Conservation (phyloP, 805 yeast species). For the Candida michaelii region DNA sequence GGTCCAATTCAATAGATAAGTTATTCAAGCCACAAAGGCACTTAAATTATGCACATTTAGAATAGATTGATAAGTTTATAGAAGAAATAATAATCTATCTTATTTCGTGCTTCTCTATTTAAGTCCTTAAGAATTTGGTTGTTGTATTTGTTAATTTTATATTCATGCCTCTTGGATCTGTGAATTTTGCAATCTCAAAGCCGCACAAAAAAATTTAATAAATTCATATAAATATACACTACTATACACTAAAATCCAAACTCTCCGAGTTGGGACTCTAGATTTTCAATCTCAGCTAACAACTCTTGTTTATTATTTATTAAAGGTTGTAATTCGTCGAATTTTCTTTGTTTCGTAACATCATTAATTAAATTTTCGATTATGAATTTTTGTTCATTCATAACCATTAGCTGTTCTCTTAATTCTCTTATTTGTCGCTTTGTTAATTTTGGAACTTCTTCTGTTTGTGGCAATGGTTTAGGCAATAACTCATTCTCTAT, state of each 20-base stretch:
- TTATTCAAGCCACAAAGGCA: no score
- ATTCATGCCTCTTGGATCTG: no score
- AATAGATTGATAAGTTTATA: not conserved
- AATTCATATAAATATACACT: not conserved
- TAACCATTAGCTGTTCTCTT: slow-evolving; percentile 78
- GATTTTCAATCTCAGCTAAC: slow-evolving; percentile 42
- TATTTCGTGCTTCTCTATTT: no score
- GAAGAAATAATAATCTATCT: not conserved
- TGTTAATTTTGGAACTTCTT: slow-evolving; percentile 33
- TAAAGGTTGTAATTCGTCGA: slow-evolving; percentile 71
- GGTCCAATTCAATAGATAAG: not conserved
- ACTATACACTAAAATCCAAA: slow-evolving; percentile 27
- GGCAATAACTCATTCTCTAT: slow-evolving; percentile 19
- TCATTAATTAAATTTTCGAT: slow-evolving; percentile 63
- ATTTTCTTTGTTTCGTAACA: slow-evolving; percentile 64
- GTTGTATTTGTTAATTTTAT: no score
- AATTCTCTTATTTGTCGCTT: slow-evolving; percentile 55
- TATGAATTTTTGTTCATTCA: slow-evolving; percentile 78
- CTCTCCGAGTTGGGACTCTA: slow-evolving; percentile 58
- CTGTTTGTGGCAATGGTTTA: slow-evolving; percentile 15
- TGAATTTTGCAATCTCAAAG: no score
- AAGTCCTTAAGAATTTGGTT: no score
- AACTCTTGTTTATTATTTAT: slow-evolving; percentile 60
- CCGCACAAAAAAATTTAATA: no score
- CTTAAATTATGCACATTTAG: not conserved